phyloP scores from a whole-genome alignment of 2,329 filamentous ascomycete genomes.

The Alternaria arborescens region DNA sequence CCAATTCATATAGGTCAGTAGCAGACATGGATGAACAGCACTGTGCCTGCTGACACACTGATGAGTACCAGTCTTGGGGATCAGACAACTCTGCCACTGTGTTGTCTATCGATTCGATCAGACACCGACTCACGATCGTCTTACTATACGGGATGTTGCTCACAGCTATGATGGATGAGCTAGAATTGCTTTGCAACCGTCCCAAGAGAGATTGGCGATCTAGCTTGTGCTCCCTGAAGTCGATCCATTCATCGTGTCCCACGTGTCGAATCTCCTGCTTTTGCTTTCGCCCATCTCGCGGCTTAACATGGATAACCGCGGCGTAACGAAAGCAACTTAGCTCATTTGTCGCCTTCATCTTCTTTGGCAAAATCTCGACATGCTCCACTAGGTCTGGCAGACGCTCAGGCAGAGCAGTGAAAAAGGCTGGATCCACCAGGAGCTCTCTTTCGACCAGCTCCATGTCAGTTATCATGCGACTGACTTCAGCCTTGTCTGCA shows the following conservation, averaged over 20 bases:
- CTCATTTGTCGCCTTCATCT: conserved; percentile 20
- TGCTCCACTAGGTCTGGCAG: conserved; percentile 6
- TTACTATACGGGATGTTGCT: conserved; percentile 9
- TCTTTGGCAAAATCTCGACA: conserved; percentile 20
- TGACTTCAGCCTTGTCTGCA: not conserved
- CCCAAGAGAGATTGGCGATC: not conserved
- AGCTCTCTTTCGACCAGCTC: conserved; percentile 6
- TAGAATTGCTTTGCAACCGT: not conserved
- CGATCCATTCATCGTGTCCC: too few species aligned
- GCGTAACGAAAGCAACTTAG: conserved; percentile 18
- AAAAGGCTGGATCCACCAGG: conserved; percentile 17
- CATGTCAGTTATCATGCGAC: conserved; percentile 11
- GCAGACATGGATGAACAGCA: not conserved
- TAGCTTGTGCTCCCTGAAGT: not conserved
- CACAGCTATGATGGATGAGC: not conserved
- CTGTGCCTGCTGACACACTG: not conserved
- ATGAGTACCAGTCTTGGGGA: not conserved
- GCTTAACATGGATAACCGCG: conserved; percentile 8
- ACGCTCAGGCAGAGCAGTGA: conserved; percentile 3
- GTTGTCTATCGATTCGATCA: not conserved
- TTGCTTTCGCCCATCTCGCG: not conserved
- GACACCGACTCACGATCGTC: not conserved
- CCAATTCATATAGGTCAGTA: not conserved
- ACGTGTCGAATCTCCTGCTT: not conserved
- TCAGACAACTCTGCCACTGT: not conserved